Evolutionary conservation across 306 rosid species (phyloP).

Genomic region (Rosa multiflora): DNA sequence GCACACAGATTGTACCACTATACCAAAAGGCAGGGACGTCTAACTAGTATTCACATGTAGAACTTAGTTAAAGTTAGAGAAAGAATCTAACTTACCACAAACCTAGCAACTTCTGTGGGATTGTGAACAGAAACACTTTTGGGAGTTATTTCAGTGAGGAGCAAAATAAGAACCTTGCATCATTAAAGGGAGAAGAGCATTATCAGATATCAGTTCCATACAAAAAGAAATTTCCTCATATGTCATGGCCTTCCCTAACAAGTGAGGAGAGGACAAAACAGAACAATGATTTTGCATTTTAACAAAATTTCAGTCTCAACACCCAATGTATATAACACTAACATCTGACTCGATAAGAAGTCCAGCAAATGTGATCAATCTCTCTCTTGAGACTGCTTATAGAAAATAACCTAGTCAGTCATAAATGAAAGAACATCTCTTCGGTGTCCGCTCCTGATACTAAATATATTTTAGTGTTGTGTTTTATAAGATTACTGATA

Average conservation of each 20-base stretch:
- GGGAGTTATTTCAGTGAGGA: conserved; percentile 97
- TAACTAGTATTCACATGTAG: not conserved
- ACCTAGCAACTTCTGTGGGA: conserved; percentile 90
- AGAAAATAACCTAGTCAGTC: not conserved
- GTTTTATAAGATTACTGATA: not conserved
- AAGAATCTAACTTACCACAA: conserved; percentile 69
- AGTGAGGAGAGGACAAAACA: not conserved
- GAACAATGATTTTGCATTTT: not conserved
- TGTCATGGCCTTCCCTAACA: conserved; percentile 11
- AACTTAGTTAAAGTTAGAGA: not conserved
- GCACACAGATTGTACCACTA: conserved; percentile 4
- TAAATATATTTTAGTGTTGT: not conserved
- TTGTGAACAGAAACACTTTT: conserved; percentile 97
- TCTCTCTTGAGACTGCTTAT: not conserved
- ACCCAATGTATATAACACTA: not conserved
- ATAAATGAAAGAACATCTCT: not conserved
- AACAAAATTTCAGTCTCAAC: not conserved
- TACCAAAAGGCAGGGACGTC: conserved; percentile 20
- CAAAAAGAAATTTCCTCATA: not conserved
- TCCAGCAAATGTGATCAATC: not conserved
- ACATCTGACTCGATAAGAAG: not conserved
- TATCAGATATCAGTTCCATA: not conserved
- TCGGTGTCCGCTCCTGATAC: not conserved
- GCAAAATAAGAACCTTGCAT: conserved; percentile 89
- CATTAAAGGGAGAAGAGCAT: conserved; percentile 18